Evolutionary conservation across 1,284 basidiomycete genomes (phyloP).

Genomic region (Papiliotrema fonsecae): DNA sequence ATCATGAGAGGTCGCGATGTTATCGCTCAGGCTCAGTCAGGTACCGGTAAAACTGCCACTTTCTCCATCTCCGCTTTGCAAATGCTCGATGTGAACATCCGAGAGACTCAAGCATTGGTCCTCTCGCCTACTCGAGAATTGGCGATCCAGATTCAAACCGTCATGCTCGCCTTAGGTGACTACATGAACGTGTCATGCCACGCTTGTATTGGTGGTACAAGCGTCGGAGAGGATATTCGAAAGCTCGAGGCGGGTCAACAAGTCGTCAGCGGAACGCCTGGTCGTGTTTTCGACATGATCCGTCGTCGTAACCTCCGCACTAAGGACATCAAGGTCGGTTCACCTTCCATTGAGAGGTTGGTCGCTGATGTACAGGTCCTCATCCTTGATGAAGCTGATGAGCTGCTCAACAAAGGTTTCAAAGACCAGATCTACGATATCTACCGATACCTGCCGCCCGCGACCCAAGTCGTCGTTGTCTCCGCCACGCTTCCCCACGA

Average conservation of each 20-base stretch:
- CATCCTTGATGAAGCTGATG: slow-evolving; percentile 96
- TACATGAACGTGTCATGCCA: slow-evolving; percentile 99
- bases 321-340: slow-evolving; percentile 78
- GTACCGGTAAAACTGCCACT: slow-evolving; percentile 99
- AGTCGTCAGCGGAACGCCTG: slow-evolving; percentile 95
- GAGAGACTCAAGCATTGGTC: slow-evolving; percentile 94
- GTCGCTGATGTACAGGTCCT: slow-evolving; percentile 64
- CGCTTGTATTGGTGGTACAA: slow-evolving; percentile 97
- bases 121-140: slow-evolving; percentile 92
- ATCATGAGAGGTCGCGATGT: slow-evolving; percentile 94
- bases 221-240: slow-evolving; percentile 95
- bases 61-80: slow-evolving; percentile 92
- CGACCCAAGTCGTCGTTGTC: slow-evolving; percentile 94
- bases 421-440: slow-evolving; percentile 99
- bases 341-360: background rate
- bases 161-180: slow-evolving; percentile 93
- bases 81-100: slow-evolving; percentile 87
- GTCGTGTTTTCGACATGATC: slow-evolving; percentile 99
- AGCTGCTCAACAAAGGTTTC: slow-evolving; percentile 96
- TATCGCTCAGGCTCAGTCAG: slow-evolving; percentile 97
- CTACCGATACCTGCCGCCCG: slow-evolving; percentile 95
- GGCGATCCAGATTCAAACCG: slow-evolving; percentile 97
- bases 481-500: slow-evolving; percentile 96
- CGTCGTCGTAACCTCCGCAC: slow-evolving; percentile 87
- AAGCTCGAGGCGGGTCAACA: slow-evolving; percentile 98